These are phyloP conservation scores for Sarocladiaceae sp. DNA, from an alignment of 2,329 filamentous ascomycete genomes.

Conservation along the genomic window DNA sequence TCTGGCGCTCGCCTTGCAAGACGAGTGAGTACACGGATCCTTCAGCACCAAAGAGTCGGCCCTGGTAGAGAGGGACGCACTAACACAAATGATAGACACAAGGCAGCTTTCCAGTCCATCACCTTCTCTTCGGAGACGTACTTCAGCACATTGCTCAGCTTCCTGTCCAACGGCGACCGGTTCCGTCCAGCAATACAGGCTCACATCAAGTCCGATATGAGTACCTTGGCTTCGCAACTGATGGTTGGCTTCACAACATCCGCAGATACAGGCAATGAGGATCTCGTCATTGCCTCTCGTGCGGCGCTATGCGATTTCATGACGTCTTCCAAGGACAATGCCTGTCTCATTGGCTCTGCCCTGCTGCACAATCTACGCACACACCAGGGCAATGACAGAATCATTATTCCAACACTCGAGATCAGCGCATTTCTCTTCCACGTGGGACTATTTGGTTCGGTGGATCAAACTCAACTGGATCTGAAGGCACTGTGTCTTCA, in stretches of 20 bases:
- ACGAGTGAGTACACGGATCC: conserved; percentile 34
- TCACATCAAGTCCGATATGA: conserved; percentile 26
- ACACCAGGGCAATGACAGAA: conserved; percentile 60
- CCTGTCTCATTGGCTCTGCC: conserved; percentile 43
- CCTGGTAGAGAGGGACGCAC: no score
- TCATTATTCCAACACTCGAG: conserved; percentile 72
- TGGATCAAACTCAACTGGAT: conserved; percentile 39
- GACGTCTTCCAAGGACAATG: conserved; percentile 25
- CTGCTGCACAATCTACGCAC: conserved; percentile 50
- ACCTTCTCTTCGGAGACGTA: conserved; percentile 57
- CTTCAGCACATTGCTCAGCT: conserved; percentile 49
- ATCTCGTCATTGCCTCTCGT: conserved; percentile 65
- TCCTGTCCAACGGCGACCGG: conserved; percentile 24
- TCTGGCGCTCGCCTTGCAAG: conserved; percentile 39
- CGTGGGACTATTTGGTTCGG: conserved; percentile 38
- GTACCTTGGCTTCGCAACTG: conserved; percentile 46
- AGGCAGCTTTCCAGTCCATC: conserved; percentile 29
- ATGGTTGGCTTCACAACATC: conserved; percentile 68
- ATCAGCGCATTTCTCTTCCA: conserved; percentile 74
- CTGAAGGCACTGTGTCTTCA: conserved; percentile 53
- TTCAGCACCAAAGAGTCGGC: no score
- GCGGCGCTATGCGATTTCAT: conserved; percentile 58
- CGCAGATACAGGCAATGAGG: conserved; percentile 73
- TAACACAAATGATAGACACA: conserved; percentile 26
- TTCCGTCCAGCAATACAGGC: conserved; percentile 32